Conservation (phyloP, 108 stramenopile genomes). For the Parietichytrium sp. region DNA sequence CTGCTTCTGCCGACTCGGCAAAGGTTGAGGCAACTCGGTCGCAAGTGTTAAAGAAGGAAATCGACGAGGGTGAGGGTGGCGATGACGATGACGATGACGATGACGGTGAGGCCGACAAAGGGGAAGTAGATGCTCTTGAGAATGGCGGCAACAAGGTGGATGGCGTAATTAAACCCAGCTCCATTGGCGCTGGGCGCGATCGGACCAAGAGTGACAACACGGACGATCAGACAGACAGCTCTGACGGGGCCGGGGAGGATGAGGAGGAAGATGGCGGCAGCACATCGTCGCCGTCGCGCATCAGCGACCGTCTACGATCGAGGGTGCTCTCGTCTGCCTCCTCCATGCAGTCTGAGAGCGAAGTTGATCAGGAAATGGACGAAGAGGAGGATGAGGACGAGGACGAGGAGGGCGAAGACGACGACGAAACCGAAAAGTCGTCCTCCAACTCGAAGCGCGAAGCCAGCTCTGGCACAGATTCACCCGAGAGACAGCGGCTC, state of each 20-base stretch:
- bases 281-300: too few species aligned
- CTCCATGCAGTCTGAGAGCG: background rate
- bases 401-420: conserved; percentile 43
- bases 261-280: background rate
- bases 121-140: background rate
- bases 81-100: background rate
- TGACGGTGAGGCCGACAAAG: background rate
- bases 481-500: conserved; percentile 26
- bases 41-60: background rate
- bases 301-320: too few species aligned
- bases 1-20: too few species aligned
- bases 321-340: too few species aligned
- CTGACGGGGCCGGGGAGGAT: background rate
- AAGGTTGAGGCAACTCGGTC: too few species aligned
- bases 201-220: background rate
- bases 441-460: conserved; percentile 40
- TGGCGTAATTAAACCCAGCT: background rate
- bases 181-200: background rate
- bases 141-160: background rate
- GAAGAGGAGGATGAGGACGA: conserved; percentile 39
- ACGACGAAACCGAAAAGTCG: conserved; percentile 48
- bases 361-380: background rate
- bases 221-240: background rate
- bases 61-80: background rate
- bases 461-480: background rate